Evolutionary conservation across 2,329 filamentous ascomycete species (phyloP).

Genomic region (Penicillium sp.): DNA sequence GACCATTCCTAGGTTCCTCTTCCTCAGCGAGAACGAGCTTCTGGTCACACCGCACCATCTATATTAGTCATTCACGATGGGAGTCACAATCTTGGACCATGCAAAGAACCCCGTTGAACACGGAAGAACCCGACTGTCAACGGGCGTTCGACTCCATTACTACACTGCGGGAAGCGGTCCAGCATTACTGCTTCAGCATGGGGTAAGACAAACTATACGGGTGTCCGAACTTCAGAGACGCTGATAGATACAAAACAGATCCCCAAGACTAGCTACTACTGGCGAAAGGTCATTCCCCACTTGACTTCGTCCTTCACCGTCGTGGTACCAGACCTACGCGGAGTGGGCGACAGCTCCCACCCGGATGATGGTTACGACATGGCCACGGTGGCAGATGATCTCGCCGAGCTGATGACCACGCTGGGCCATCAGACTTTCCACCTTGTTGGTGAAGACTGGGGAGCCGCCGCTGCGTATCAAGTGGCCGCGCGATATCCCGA

Average conservation of each 20-base stretch:
- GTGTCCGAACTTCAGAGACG: not conserved
- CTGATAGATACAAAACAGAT: not conserved
- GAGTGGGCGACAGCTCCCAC: not conserved
- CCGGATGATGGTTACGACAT: not conserved
- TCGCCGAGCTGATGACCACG: not conserved
- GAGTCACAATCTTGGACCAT: not conserved
- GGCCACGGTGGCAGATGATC: not conserved
- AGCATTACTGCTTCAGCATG: not conserved
- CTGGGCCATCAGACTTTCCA: not conserved
- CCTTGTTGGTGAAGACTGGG: not conserved
- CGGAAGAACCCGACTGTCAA: not conserved
- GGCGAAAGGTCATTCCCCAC: not conserved
- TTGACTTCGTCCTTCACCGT: not conserved
- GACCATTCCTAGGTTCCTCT: too few relatives aligned
- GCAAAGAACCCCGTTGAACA: not conserved
- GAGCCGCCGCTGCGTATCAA: not conserved
- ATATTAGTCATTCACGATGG: not conserved
- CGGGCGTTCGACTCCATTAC: not conserved
- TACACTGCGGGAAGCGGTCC: not conserved
- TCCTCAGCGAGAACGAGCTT: too few relatives aligned
- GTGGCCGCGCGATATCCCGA: not conserved
- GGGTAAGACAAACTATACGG: not conserved
- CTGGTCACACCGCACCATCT: too few relatives aligned
- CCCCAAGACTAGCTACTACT: not conserved
- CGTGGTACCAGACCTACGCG: not conserved